Percentiles rank a stretch among this genome's conserved stretches.
These are phyloP conservation scores for Chiua virens DNA, from an alignment of 768 basidiomycete genomes.

Conservation along the genomic window DNA sequence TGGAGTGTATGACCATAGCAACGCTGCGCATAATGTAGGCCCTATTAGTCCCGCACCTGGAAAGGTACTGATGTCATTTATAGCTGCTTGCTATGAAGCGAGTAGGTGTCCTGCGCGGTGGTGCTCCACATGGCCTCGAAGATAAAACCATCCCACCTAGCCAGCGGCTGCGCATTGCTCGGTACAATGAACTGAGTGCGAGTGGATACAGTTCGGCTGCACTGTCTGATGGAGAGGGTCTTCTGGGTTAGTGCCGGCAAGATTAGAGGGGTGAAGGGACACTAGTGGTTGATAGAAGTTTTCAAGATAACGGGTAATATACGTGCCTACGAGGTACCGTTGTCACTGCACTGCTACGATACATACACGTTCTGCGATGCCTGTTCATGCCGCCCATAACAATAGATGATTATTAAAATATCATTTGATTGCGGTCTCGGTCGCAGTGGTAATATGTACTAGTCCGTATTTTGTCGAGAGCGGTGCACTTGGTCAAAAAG, in stretches of 20 bases:
- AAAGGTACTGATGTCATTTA: constrained; percentile 1
- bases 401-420: background rate
- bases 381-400: constrained; percentile 1
- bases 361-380: constrained; percentile 10
- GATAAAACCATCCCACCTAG: constrained; percentile 71
- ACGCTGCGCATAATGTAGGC: constrained; percentile 81
- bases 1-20: constrained; percentile 86
- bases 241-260: constrained; percentile 33
- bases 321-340: background rate
- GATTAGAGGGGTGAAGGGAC: background rate
- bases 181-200: constrained; percentile 51
- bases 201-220: constrained; percentile 57
- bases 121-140: constrained; percentile 53
- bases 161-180: constrained; percentile 68
- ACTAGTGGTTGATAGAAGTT: constrained; percentile 2
- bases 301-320: constrained; percentile 4
- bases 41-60: background rate
- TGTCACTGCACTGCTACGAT: constrained; percentile 11
- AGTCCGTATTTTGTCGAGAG: no score
- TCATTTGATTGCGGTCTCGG: no score
- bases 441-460: no score
- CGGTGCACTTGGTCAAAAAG: no score
- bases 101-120: constrained; percentile 54
- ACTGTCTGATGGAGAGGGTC: constrained; percentile 57
- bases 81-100: constrained; percentile 50